Evolutionary conservation across 306 rosid species (phyloP).

Genomic region (Cicer cuneatum): DNA sequence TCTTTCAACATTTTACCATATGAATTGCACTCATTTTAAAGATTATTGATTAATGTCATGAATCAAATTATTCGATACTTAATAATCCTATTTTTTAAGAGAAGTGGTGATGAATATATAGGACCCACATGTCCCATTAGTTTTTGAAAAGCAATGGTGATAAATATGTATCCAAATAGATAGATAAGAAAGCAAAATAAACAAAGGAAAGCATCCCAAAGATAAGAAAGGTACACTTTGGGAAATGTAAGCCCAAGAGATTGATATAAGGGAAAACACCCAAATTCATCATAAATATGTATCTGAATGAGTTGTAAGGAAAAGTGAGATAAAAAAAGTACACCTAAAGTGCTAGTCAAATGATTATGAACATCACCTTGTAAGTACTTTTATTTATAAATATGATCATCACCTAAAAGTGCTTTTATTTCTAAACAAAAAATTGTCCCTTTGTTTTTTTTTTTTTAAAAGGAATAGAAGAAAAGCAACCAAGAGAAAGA

Average conservation of each 20-base stretch:
- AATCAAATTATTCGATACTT: too few relatives aligned
- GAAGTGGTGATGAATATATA: background rate
- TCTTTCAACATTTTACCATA: too few relatives aligned
- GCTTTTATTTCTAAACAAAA: background rate
- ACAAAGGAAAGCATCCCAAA: background rate
- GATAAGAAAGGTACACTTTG: background rate
- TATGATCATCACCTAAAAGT: background rate
- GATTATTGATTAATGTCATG: too few relatives aligned
- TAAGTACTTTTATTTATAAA: background rate
- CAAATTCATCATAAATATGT: background rate
- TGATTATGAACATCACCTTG: conserved; percentile 9
- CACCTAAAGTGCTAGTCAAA: conserved; percentile 9
- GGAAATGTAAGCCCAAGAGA: background rate
- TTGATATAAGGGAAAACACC: conserved; percentile 3
- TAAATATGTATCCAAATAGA: background rate
- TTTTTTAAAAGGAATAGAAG: conserved; percentile 31
- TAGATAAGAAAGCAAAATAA: background rate
- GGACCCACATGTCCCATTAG: background rate
- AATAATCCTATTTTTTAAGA: too few relatives aligned
- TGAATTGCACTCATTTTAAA: too few relatives aligned
- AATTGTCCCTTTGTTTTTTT: conserved; percentile 25
- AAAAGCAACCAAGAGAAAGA: conserved; percentile 35
- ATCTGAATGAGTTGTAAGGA: conserved; percentile 32
- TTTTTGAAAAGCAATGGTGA: conserved; percentile 18
- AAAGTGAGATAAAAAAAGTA: background rate